Evolutionary conservation across 2,329 filamentous ascomycete genomes (phyloP).

Genomic region (Sarocladium oryzae): DNA sequence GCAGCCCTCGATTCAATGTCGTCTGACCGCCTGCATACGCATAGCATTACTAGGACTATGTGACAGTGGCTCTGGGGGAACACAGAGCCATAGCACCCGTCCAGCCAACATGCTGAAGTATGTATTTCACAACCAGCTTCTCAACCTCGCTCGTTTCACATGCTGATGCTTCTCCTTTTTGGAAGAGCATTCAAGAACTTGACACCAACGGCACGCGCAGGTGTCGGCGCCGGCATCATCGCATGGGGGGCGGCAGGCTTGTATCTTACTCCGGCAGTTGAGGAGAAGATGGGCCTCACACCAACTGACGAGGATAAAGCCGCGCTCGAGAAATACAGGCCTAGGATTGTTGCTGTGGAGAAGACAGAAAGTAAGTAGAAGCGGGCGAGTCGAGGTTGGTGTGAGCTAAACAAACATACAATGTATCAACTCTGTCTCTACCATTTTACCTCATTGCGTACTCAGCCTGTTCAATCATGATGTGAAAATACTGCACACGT

Average conservation of each 20-base stretch:
- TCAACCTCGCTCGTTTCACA: not conserved
- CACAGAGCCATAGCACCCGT: not conserved
- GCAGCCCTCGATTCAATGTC: too few relatives aligned
- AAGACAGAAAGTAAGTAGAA: too few relatives aligned
- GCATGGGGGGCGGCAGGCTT: conserved; percentile 70
- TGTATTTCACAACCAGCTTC: not conserved
- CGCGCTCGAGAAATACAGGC: conserved; percentile 53
- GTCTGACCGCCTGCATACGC: not conserved
- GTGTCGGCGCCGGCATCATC: conserved; percentile 68
- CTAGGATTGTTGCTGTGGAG: conserved; percentile 57
- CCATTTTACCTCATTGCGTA: too few relatives aligned
- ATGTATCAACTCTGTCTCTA: too few relatives aligned
- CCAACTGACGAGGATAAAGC: conserved; percentile 69
- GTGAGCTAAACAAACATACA: too few relatives aligned
- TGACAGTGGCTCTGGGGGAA: not conserved
- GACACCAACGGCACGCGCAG: conserved; percentile 60
- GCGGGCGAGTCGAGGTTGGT: too few relatives aligned
- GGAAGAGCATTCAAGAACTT: conserved; percentile 65
- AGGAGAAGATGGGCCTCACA: conserved; percentile 65
- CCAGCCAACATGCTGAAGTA: conserved; percentile 13
- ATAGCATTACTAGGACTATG: not conserved
- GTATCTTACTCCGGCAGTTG: conserved; percentile 65
- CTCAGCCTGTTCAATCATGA: too few relatives aligned
- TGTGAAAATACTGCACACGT: too few relatives aligned
- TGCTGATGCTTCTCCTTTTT: not conserved